Base-by-base conservation (phyloP, 305 asterid genomes). In the Solanum hybrid region DNA sequence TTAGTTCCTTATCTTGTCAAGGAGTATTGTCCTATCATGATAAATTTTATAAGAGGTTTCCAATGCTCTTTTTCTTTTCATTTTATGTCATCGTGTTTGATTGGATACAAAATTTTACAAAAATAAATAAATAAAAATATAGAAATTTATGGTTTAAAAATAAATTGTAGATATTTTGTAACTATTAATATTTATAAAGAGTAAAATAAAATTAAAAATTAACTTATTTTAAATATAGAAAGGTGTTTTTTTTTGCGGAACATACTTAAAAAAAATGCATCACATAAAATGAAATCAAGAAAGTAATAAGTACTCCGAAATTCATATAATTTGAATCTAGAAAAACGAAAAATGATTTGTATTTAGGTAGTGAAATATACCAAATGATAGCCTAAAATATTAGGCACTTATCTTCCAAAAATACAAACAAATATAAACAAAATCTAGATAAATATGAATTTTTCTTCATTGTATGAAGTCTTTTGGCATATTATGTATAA, bases 101-200 rank as follows among this genome's bases (percentile, higher is more conserved):
- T 35, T 0, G 0, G 1, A 10, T 35, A 34, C 0, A 17, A 4
- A 78, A 78, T 19, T 78, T 69, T 24, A 69, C 0, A 9, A 6
- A 15, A 7, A 31, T 6, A 11, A 15, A 42, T 37, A 40, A 15
- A 40, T 0, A 15, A 76, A 17, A 14, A 10, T 24, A 12, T 60
- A 60, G 0, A 71, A 71, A 29, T 6, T 19, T 10, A 0, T 8
- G 26, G 1, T 32, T 31, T 75, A 3, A 75, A 73, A 75, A 31
- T 31, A 75, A 75, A 27, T 3, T 73, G 0, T 29, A 72, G 34
- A 72, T 0, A 3, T 26, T 12, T 12, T 72, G 5, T 27, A 37
- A 73, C 11, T 75, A 31, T 31, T 24, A 15, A 22, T 22, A 73
- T 1, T 73, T 17, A 0, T 31, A 31, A 7, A 76, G 5, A 19